Percentiles rank a stretch among this genome's conserved stretches.
phyloP scores from a whole-genome alignment of 148 eudicot genomes.

The Rheum nobile region DNA sequence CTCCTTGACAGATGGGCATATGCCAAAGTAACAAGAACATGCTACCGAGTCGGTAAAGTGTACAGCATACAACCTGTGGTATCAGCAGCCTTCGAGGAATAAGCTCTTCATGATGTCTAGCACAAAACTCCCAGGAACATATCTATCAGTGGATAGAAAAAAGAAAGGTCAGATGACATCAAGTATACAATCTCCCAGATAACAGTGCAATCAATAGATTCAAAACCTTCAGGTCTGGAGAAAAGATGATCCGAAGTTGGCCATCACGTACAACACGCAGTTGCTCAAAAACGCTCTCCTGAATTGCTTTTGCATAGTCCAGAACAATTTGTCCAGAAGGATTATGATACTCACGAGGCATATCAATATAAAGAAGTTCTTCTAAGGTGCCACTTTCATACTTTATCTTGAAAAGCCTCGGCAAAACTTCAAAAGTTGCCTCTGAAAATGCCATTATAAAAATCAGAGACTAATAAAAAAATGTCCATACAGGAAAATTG shows the following conservation, averaged over 20 bases:
- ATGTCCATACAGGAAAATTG: neutral
- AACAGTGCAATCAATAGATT: neutral
- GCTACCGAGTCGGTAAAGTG: neutral
- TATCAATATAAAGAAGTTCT: conserved; percentile 83
- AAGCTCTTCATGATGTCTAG: conserved; percentile 88
- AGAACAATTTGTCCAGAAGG: conserved; percentile 82
- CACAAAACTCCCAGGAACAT: conserved; percentile 99
- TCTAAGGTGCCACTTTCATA: conserved; percentile 92
- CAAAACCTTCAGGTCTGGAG: conserved; percentile 81
- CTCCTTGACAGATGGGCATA: neutral
- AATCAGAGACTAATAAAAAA: neutral
- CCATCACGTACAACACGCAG: conserved; percentile 98
- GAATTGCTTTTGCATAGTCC: conserved; percentile 91
- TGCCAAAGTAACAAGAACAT: neutral
- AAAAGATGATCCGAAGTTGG: conserved; percentile 82
- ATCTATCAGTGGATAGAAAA: conserved; percentile 30
- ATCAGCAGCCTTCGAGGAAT: conserved; percentile 76
- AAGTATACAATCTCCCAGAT: neutral
- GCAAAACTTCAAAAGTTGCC: conserved; percentile 95
- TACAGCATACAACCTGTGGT: conserved; percentile 57
- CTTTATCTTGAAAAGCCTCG: conserved; percentile 87
- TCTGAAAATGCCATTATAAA: conserved; percentile 28
- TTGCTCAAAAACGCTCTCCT: conserved; percentile 89
- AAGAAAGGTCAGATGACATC: conserved; percentile 1
- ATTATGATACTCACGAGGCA: conserved; percentile 86